Percentiles rank a stretch among this genome's conserved stretches.
Evolutionary conservation across 805 yeast species (phyloP).

Genomic region (Torulaspora maleeae): DNA sequence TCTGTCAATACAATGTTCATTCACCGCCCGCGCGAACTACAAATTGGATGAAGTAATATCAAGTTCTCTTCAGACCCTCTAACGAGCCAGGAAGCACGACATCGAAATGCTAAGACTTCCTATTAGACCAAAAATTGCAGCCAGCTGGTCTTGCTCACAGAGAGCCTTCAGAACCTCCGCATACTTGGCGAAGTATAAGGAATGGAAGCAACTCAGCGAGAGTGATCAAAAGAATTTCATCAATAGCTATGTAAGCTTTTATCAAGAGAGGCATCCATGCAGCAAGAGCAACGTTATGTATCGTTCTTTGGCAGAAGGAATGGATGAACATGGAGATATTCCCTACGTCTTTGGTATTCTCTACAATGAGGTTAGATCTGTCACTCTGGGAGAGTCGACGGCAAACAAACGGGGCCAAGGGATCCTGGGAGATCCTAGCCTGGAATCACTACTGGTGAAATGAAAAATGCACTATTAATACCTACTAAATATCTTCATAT

Average conservation of each 20-base stretch:
- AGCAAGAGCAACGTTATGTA: constrained; percentile 37
- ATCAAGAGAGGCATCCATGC: constrained; percentile 34
- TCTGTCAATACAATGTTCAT: no score
- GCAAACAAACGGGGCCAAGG: constrained; percentile 23
- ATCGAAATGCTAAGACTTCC: neutral
- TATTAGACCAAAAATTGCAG: neutral
- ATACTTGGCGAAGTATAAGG: constrained; percentile 18
- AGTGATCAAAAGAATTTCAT: constrained; percentile 31
- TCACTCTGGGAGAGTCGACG: constrained; percentile 18
- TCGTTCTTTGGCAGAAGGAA: constrained; percentile 34
- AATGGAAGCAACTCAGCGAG: constrained; percentile 32
- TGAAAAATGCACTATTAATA: neutral
- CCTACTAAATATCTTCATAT: constrained; percentile 5
- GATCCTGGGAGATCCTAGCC: constrained; percentile 23
- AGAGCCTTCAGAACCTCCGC: neutral
- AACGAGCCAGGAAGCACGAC: neutral
- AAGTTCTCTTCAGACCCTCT: no score
- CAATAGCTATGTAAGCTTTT: constrained; percentile 28
- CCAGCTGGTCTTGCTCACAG: neutral
- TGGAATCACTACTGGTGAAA: constrained; percentile 17
- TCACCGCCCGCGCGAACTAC: no score
- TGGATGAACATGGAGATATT: constrained; percentile 38
- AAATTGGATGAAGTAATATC: no score
- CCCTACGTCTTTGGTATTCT: constrained; percentile 39
- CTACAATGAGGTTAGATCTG: constrained; percentile 35